A percentile compares a stretch with the other conserved stretches of the same genome.
Conservation (phyloP, 768 basidiomycete genomes). For the Suillus discolor region DNA sequence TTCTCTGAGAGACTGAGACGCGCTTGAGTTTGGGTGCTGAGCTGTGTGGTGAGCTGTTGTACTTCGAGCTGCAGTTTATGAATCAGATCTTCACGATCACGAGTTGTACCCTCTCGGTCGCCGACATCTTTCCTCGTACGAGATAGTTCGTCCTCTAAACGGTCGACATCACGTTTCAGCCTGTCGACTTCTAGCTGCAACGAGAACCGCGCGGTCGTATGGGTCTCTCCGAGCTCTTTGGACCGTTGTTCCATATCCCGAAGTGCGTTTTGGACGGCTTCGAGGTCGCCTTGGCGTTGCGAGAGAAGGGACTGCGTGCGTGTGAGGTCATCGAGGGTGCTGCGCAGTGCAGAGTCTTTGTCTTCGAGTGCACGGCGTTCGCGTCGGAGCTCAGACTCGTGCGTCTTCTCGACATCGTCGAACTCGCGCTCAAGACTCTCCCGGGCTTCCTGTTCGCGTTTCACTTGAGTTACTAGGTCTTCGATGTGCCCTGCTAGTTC, state of each 20-base stretch:
- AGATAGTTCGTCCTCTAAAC: slow-evolving; percentile 77
- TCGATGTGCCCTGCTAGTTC: slow-evolving; percentile 76
- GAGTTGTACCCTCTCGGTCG: slow-evolving; percentile 60
- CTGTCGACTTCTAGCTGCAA: slow-evolving; percentile 90
- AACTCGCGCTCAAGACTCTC: slow-evolving; percentile 57
- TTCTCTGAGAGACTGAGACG: slow-evolving; percentile 87
- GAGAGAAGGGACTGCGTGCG: slow-evolving; percentile 63
- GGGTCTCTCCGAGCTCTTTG: slow-evolving; percentile 80
- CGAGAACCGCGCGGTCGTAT: slow-evolving; percentile 80
- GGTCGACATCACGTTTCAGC: slow-evolving; percentile 79
- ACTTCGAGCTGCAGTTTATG: slow-evolving; percentile 81
- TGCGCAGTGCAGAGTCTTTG: slow-evolving; percentile 69
- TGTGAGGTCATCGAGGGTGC: slow-evolving; percentile 62
- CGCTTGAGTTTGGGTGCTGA: slow-evolving; percentile 87
- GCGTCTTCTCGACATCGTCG: slow-evolving; percentile 58
- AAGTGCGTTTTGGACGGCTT: slow-evolving; percentile 72
- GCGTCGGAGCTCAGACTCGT: slow-evolving; percentile 60
- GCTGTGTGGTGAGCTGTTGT: slow-evolving; percentile 74
- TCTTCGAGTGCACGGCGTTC: slow-evolving; percentile 68
- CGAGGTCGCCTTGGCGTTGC: slow-evolving; percentile 77
- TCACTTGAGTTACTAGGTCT: slow-evolving; percentile 64
- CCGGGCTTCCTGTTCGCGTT: slow-evolving; percentile 58
- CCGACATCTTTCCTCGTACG: slow-evolving; percentile 71
- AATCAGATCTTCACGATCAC: slow-evolving; percentile 72
- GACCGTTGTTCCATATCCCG: slow-evolving; percentile 73